These are phyloP conservation scores for Endocalyx cinctus DNA, from an alignment of 2,329 filamentous ascomycete species.

Conservation along the genomic window DNA sequence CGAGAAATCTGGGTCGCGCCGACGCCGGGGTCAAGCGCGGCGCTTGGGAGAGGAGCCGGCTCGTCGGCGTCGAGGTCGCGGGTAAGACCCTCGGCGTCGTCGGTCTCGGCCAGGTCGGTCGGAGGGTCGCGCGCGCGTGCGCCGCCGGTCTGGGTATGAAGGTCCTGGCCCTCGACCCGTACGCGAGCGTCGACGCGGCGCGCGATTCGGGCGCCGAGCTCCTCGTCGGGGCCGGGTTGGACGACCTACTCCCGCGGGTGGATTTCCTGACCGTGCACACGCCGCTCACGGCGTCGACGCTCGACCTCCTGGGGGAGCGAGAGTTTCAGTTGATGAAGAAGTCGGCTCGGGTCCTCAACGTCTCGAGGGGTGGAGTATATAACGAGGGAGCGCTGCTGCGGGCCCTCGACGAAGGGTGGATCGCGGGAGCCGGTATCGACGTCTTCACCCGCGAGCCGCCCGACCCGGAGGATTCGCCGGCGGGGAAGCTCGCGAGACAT, in stretches of 20 bases:
- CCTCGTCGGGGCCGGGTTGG: slow-evolving; percentile 54
- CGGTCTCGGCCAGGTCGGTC: slow-evolving; percentile 76
- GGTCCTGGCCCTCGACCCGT: slow-evolving; percentile 71
- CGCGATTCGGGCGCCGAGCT: slow-evolving; percentile 54
- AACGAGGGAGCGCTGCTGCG: slow-evolving; percentile 69
- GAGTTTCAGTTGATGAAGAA: slow-evolving; percentile 70
- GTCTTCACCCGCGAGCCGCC: slow-evolving; percentile 76
- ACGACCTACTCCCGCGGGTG: slow-evolving; percentile 58
- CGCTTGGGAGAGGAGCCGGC: slow-evolving; percentile 69
- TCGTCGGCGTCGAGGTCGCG: slow-evolving; percentile 74
- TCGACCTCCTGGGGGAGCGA: slow-evolving; percentile 63
- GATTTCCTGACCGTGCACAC: slow-evolving; percentile 82
- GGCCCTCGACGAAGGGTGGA: slow-evolving; percentile 65
- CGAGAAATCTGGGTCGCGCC: slow-evolving; percentile 67
- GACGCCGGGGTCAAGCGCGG: slow-evolving; percentile 66
- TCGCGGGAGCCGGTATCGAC: slow-evolving; percentile 74
- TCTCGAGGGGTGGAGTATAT: slow-evolving; percentile 75
- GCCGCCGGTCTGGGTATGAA: slow-evolving; percentile 70
- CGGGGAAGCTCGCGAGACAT: slow-evolving; percentile 61
- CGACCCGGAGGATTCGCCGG: slow-evolving; percentile 49
- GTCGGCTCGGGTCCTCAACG: slow-evolving; percentile 71
- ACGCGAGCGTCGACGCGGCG: slow-evolving; percentile 63
- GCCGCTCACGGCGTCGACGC: slow-evolving; percentile 71
- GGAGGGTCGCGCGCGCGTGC: slow-evolving; percentile 75
- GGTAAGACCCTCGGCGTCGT: slow-evolving; percentile 73